Base-by-base conservation (phyloP, 1,284 basidiomycete genomes). In the Ustilago cynodontis region DNA sequence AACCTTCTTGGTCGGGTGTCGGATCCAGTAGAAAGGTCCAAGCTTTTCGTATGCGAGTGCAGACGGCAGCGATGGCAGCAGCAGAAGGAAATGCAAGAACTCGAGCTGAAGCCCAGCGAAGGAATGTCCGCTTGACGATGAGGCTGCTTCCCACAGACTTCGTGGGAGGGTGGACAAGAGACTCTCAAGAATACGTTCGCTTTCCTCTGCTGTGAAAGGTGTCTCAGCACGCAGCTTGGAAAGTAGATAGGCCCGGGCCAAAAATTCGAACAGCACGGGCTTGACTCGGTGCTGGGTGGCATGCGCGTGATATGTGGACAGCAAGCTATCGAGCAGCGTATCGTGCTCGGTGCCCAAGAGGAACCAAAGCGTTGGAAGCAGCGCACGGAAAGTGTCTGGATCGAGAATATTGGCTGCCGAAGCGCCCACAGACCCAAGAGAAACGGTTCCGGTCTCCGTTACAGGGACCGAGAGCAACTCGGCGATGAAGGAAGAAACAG, bases 351-450 rank as follows among this genome's bases (percentile, higher is more conserved):
- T 61, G 26, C 71, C 75, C 26, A 80, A 52, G 20, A 80, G 65
- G 56, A 78, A 73, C 79, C 79, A 80, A 26, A 80, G 50, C 4
- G 74, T 80, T 0, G 79, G 79, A n/a, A 80, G 69, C 22, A 80
- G 65, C 7, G 73, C 68, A 29, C 57, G 51, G 57, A 77, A 80
- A 2, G 77, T 76, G 18, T 70, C 57, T 1, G 71, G 54, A 18
- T 76, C 66, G 35, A 80, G 62, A 2, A 64, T 43, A 28, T 60
- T 64, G 41, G 47, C 49, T 14, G 62, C 63, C 1, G 71, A 64
- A 29, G 45, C 49, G n/a, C 64, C 28, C 18, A 62, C 65, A 1
- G 59, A 53, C 20, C 41, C 69, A 13, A 77, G 75, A 24, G 70
- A 64, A 31, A 71, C 64, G 7, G 64, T 67, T n/a, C 70, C 67